Evolutionary conservation across 495 filamentous ascomycete genomes (phyloP).

Genomic region (Aspergillus saccharolyticus): DNA sequence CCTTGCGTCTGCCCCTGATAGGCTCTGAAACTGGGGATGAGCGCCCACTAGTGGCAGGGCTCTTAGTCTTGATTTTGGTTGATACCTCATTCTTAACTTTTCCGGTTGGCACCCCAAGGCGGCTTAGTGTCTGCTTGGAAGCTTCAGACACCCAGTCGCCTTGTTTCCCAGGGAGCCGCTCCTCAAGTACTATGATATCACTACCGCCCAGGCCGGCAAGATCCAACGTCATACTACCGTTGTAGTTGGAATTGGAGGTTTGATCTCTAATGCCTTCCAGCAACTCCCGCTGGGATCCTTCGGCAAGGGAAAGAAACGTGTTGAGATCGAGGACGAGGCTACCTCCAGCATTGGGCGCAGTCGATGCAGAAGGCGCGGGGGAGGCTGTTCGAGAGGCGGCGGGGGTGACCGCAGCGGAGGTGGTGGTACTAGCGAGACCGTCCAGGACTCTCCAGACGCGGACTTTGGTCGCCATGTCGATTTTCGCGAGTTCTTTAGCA

Average conservation of each 20-base stretch:
- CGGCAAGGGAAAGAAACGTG: slow-evolving; percentile 62
- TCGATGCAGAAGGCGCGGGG: slow-evolving; percentile 36
- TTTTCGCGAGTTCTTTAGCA: slow-evolving; percentile 58
- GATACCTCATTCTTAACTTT: slow-evolving; percentile 32
- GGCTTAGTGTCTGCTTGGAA: slow-evolving; percentile 35
- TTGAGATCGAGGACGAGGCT: slow-evolving; percentile 68
- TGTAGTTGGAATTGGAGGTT: slow-evolving; percentile 71
- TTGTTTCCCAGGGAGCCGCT: slow-evolving; percentile 52
- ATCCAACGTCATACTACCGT: slow-evolving; percentile 59
- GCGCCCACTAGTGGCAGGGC: slow-evolving; percentile 48
- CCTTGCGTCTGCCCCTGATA: slow-evolving; percentile 61
- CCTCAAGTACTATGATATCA: slow-evolving; percentile 72
- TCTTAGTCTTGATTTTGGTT: slow-evolving; percentile 34
- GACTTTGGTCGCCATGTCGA: slow-evolving; percentile 67
- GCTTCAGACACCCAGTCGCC: slow-evolving; percentile 62
- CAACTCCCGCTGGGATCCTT: slow-evolving; percentile 63
- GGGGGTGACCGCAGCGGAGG: slow-evolving; percentile 52
- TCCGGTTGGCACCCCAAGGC: slow-evolving; percentile 37
- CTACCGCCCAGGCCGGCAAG: slow-evolving; percentile 61
- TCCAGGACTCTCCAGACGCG: slow-evolving; percentile 70
- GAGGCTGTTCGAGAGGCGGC: slow-evolving; percentile 53
- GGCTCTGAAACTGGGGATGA: slow-evolving; percentile 55
- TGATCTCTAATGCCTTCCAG: slow-evolving; percentile 64
- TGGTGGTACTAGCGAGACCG: slow-evolving; percentile 37
- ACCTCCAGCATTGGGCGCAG: slow-evolving; percentile 50